These are phyloP conservation scores for Suhomyces bolitotheri DNA, from an alignment of 1,139 yeast genomes.

Conservation along the genomic window DNA sequence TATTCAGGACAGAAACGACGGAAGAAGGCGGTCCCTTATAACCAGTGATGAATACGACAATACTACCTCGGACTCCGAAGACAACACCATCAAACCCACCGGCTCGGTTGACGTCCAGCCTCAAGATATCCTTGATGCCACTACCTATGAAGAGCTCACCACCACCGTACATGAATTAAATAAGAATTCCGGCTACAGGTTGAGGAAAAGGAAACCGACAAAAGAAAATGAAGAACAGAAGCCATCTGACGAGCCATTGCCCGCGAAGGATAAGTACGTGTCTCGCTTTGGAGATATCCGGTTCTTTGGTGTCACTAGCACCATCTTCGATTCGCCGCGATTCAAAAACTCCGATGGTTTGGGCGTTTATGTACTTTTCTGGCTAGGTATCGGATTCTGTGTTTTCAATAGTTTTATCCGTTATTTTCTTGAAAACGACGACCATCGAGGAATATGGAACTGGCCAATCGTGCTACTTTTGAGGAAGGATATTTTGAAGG, in stretches of 20 bases:
- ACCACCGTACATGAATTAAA: constrained; percentile 9
- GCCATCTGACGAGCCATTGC: background rate
- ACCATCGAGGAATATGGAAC: constrained; percentile 29
- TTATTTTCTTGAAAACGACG: constrained; percentile 30
- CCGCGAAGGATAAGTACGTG: constrained; percentile 12
- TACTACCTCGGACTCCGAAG: constrained; percentile 7
- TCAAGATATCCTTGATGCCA: constrained; percentile 1
- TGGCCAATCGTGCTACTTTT: constrained; percentile 55
- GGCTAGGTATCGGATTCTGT: constrained; percentile 63
- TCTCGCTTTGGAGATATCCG: constrained; percentile 49
- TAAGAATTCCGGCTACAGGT: constrained; percentile 2
- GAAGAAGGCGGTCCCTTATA: constrained; percentile 24
- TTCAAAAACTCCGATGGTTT: constrained; percentile 49
- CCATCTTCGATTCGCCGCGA: constrained; percentile 50
- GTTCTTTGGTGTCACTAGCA: constrained; percentile 39
- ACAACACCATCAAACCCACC: background rate
- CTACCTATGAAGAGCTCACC: constrained; percentile 2
- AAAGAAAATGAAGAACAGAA: constrained; percentile 2
- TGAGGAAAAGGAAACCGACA: constrained; percentile 8
- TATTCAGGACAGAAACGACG: constrained; percentile 24
- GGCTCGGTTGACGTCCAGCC: background rate
- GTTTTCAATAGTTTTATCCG: constrained; percentile 51
- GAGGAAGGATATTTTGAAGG: constrained; percentile 55
- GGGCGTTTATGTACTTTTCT: constrained; percentile 67
- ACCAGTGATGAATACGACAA: constrained; percentile 23